Percentiles rank a stretch among this genome's conserved stretches.
phyloP scores from a whole-genome alignment of 306 rosid species.

The Quercus suber region DNA sequence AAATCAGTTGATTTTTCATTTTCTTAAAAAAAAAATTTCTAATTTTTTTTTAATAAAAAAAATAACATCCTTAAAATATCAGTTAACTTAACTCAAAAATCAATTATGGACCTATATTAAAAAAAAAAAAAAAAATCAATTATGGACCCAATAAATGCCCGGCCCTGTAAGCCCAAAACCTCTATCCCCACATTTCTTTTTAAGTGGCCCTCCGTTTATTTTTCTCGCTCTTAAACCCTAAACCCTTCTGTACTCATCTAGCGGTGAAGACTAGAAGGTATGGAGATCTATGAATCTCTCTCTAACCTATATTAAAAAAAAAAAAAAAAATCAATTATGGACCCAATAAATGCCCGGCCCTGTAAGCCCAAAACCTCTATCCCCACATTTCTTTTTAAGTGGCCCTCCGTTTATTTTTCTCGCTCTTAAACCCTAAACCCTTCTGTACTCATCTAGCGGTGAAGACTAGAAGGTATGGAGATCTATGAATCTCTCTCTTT shows the following conservation, averaged over 20 bases:
- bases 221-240: neutral
- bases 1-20: too few relatives aligned
- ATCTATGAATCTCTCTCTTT: neutral
- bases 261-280: constrained; percentile 1
- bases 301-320: too few relatives aligned
- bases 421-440: constrained; percentile 3
- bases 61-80: too few relatives aligned
- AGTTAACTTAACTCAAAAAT: too few relatives aligned
- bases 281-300: neutral
- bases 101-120: too few relatives aligned
- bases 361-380: neutral
- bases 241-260: neutral
- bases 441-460: neutral
- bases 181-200: neutral
- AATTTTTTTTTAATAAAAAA: too few relatives aligned
- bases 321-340: too few relatives aligned
- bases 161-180: neutral
- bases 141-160: neutral
- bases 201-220: neutral
- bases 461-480: neutral
- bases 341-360: neutral
- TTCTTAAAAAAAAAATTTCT: too few relatives aligned
- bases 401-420: neutral
- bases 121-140: too few relatives aligned
- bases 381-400: neutral